These are phyloP conservation scores for Trichoderma reesei DNA, from an alignment of 495 filamentous ascomycete genomes.

Conservation along the genomic window DNA sequence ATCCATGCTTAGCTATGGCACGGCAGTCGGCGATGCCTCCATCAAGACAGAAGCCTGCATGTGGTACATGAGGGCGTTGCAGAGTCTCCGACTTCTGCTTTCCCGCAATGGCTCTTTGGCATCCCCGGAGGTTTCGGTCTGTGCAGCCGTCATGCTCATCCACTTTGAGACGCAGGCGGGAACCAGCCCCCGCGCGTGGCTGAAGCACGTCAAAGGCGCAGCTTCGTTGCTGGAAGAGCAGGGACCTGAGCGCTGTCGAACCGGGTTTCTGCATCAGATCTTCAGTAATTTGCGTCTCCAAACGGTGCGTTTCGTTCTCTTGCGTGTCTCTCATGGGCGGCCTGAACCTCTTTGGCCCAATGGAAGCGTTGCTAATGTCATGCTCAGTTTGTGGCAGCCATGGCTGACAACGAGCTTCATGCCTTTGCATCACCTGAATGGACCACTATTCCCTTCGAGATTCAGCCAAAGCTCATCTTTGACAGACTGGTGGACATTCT, in stretches of 20 bases:
- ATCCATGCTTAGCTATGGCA: slow-evolving; percentile 8
- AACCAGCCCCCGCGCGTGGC: background rate
- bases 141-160: slow-evolving; percentile 9
- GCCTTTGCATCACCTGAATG: background rate
- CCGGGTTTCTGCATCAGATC: slow-evolving; percentile 5
- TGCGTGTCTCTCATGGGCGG: background rate
- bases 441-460: slow-evolving; percentile 4
- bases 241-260: slow-evolving; percentile 1
- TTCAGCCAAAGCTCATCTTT: slow-evolving; percentile 1
- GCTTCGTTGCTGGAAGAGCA: background rate
- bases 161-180: slow-evolving; percentile 8
- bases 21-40: background rate
- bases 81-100: slow-evolving; percentile 1
- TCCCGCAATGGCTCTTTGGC: background rate
- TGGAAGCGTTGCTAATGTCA: background rate
- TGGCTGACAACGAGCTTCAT: slow-evolving; percentile 6
- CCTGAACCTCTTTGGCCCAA: background rate
- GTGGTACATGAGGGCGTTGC: slow-evolving; percentile 8
- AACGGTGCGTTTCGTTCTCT: background rate
- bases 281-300: slow-evolving; percentile 6
- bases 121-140: background rate
- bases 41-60: slow-evolving; percentile 2
- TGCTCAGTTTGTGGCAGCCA: background rate
- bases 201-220: slow-evolving; percentile 3
- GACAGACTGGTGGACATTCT: background rate